Base-by-base conservation (phyloP, 495 filamentous ascomycete genomes). In the Staphylotrichum longicolle region DNA sequence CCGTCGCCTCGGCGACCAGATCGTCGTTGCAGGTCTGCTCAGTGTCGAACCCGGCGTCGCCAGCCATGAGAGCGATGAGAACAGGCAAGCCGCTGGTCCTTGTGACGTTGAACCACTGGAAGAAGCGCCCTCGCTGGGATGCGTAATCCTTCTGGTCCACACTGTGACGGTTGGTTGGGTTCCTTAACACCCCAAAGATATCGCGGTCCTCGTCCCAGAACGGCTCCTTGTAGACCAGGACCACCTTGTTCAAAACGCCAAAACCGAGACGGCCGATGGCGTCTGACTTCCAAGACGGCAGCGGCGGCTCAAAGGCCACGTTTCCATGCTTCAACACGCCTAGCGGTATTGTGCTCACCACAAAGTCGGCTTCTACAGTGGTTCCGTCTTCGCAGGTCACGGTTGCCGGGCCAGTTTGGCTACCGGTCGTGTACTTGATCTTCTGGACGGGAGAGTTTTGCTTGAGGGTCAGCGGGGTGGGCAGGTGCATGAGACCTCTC, bases 81-180 rank as follows among this genome's bases (percentile, higher is more conserved):
- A 90, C 88, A 4, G 94, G 94, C 39, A 91, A 79, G 6, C 94
- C 94, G 52, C 89, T 91, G 3, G 90, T 95, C 61, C 91, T 89
- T 60, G 91, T 86, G 60, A 91, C 89, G 69, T 99, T 98, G 85
- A 96, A 98, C 83, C 96, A 97, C 66, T 98, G 83, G 68, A 97
- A 99, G 77, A 94, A 96, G 9, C 93, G 87, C 15, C 94, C 94
- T 37, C 82, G 75, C 45, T 83, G 77, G 12, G 76, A 73, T 53
- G 81, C 69, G 57, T 84, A 83, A 45, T 85, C 80, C 11, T 72
- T 72, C 59, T 84, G 81, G 42, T 80, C 77, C 20, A 81, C 65
- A 57, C 78, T 85, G 65, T 80, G 77, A 7, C 77, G 73, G 65
- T 81, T 80, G 6, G 70, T 62, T 20, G 82, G 87, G 62, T 90